Percentiles rank a stretch among this genome's conserved stretches.
Evolutionary conservation across 805 yeast species (phyloP).

Genomic region (Saturnispora sanitii): DNA sequence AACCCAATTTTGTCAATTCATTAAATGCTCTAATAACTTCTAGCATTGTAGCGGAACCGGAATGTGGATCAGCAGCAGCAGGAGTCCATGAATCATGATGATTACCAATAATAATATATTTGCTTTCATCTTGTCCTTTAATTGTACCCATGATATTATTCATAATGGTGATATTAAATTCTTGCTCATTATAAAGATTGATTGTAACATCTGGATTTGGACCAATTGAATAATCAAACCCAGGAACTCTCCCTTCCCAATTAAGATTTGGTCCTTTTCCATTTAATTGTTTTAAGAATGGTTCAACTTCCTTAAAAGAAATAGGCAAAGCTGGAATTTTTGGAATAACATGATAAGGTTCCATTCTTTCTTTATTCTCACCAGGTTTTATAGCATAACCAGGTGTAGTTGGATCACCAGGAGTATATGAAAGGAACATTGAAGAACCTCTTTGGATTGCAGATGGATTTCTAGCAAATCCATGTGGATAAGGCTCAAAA

Average conservation of each 20-base stretch:
- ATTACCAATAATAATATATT: constrained; percentile 58
- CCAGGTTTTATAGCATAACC: constrained; percentile 55
- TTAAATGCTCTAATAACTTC: constrained; percentile 56
- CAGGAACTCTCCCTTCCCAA: constrained; percentile 27
- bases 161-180: constrained; percentile 50
- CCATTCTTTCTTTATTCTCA: constrained; percentile 38
- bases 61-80: constrained; percentile 73
- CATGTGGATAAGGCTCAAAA: constrained; percentile 57
- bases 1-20: constrained; percentile 42
- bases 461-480: constrained; percentile 70
- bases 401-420: constrained; percentile 78
- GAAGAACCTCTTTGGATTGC: constrained; percentile 72
- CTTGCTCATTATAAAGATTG: constrained; percentile 51
- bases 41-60: constrained; percentile 56
- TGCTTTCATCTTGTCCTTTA: constrained; percentile 41
- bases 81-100: constrained; percentile 78
- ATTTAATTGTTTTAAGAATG: constrained; percentile 48
- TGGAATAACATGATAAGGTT: constrained; percentile 45
- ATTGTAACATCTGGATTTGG: constrained; percentile 33
- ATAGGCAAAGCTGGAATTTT: constrained; percentile 64
- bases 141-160: constrained; percentile 54
- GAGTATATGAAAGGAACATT: constrained; percentile 46
- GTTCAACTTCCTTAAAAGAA: constrained; percentile 51
- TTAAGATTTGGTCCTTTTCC: constrained; percentile 43
- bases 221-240: constrained; percentile 28